Evolutionary conservation across 78 protist species (phyloP), one percentile per base, ranked within the genome.

Genomic region (Dictyostelium discoideum): DNA sequence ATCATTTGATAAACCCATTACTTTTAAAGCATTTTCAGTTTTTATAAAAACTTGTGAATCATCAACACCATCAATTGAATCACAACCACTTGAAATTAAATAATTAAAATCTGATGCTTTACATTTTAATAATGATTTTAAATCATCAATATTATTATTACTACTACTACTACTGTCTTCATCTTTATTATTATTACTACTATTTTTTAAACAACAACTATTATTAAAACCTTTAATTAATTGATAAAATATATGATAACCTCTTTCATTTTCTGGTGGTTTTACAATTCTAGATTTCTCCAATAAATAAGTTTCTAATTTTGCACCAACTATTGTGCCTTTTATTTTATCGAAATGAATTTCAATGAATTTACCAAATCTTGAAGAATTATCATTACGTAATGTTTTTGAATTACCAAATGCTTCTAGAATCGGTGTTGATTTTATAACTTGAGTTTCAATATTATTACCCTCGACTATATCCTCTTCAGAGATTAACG

Each of bases 341-440:
- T 44, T 73, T 0, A 57, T 6, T 29, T 20, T 24, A 20, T 48
- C 83, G 79, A 98, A 98, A 63, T 94, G 83, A 37, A 98, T 85
- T 76, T 92, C 60, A 29, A 98, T 94, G 82, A 97, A 90, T 73
- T 86, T 85, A 24, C 90, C 94, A 86, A 81, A 93, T 13, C 96
- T 22, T 24, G 92, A 85, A 29, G 98, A 96, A 95, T 98, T 98
- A 92, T 98, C 97, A 95, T 99, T 99, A 39, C 99, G 93, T 24
- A 92, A 8, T 22, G 99, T 98, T 95, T 97, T 97, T 22, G 99
- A 98, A 94, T 98, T 98, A n/a, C 99, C 99, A 46, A 98, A 98
- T 39, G 99, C 97, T 83, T 98, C 99, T 5, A 98, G 93, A 16
- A 98, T 86, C 9, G 98, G 99, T 76, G 97, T 98, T 20, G 96